Conservation (phyloP, 768 basidiomycete species). For the Collybia mongolica region DNA sequence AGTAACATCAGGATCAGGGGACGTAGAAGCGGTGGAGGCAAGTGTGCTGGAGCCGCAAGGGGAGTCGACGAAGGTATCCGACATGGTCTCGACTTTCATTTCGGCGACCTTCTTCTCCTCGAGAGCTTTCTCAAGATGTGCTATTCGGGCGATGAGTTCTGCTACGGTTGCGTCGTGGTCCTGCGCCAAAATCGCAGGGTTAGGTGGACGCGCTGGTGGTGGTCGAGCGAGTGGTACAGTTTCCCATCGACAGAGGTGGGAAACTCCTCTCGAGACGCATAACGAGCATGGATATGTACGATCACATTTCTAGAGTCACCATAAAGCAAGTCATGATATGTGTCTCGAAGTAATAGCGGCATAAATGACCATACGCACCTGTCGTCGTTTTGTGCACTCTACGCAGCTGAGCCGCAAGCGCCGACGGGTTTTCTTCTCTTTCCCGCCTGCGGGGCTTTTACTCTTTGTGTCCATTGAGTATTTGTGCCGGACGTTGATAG, state of each 20-base stretch:
- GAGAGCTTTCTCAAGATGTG: conserved; percentile 24
- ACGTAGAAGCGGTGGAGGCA: conserved; percentile 14
- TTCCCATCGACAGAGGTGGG: conserved; percentile 47
- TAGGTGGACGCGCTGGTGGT: conserved; percentile 36
- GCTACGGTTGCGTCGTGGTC: conserved; percentile 18
- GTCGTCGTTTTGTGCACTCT: conserved; percentile 55
- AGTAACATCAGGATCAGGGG: conserved; percentile 11
- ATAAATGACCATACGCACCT: conserved; percentile 31
- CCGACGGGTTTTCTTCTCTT: conserved; percentile 49
- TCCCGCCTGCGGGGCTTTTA: conserved; percentile 13
- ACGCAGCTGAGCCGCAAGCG: conserved; percentile 53
- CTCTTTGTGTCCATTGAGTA: conserved; percentile 8
- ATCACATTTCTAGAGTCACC: conserved; percentile 45
- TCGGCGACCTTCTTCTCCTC: conserved; percentile 10
- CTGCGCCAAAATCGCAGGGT: background rate
- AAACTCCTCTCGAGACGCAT: conserved; percentile 36
- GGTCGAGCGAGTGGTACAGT: conserved; percentile 41
- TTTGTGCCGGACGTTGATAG: background rate
- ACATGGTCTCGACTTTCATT: conserved; percentile 8
- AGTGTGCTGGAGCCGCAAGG: conserved; percentile 19
- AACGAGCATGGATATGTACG: conserved; percentile 40
- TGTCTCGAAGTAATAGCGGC: background rate
- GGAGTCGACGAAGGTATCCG: conserved; percentile 11
- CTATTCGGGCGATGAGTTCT: conserved; percentile 24
- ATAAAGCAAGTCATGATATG: background rate